Conservation (phyloP, 208 protist genomes). For the Leishmania tarentolae region DNA sequence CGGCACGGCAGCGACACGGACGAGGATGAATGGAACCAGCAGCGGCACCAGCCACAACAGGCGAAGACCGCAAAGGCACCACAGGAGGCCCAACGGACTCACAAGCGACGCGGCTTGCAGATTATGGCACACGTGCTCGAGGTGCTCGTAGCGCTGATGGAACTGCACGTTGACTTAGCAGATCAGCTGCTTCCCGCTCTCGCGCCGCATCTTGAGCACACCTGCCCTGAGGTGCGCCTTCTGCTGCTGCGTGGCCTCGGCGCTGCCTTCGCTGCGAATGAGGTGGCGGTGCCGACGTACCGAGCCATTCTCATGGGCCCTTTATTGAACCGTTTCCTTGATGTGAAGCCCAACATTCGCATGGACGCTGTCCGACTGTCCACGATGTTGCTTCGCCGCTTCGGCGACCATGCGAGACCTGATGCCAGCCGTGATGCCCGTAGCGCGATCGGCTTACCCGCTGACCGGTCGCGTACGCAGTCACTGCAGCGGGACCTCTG, state of each 20-base stretch:
- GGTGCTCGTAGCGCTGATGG: conserved; percentile 50
- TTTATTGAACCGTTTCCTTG: conserved; percentile 45
- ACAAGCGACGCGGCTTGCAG: conserved; percentile 16
- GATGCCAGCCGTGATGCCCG: not conserved
- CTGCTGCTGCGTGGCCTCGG: conserved; percentile 59
- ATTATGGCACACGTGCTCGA: conserved; percentile 44
- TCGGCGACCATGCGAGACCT: not conserved
- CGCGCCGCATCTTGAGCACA: conserved; percentile 46
- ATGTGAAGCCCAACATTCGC: conserved; percentile 53
- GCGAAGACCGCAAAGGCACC: not conserved
- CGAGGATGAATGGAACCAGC: not conserved
- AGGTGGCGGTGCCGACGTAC: conserved; percentile 40
- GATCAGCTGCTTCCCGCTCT: conserved; percentile 42
- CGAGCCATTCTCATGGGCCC: conserved; percentile 21
- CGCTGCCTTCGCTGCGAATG: conserved; percentile 42
- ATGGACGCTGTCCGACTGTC: conserved; percentile 48
- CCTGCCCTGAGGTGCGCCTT: conserved; percentile 49
- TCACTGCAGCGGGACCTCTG: conserved; percentile 35
- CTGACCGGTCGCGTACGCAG: not conserved
- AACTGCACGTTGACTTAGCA: conserved; percentile 51
- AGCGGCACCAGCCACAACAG: not conserved
- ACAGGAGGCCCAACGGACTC: not conserved
- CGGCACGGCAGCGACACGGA: not conserved
- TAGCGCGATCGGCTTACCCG: not conserved
- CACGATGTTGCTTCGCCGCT: conserved; percentile 22